phyloP scores from a whole-genome alignment of 2,329 filamentous ascomycete genomes.

The Trichoderma asperellum region DNA sequence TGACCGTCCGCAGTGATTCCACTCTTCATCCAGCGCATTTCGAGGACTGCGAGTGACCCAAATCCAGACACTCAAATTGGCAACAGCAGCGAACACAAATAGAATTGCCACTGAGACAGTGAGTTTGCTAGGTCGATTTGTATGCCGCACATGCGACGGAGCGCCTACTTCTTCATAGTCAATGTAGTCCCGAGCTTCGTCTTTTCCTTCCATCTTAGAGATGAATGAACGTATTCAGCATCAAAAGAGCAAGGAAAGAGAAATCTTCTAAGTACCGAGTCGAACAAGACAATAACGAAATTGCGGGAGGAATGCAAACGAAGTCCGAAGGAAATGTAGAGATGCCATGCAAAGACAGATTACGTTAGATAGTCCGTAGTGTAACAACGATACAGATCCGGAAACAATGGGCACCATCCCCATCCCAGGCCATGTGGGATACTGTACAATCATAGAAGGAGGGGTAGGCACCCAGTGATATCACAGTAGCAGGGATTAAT shows the following conservation, averaged over 20 bases:
- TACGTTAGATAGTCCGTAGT: neutral
- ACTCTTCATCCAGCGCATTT: neutral
- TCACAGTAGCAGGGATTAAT: neutral
- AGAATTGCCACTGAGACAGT: neutral
- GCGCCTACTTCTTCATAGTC: slow-evolving; percentile 13
- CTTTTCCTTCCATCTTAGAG: neutral
- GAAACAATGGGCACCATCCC: neutral
- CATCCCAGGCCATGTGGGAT: neutral
- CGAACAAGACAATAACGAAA: neutral
- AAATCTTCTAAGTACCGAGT: neutral
- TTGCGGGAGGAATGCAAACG: neutral
- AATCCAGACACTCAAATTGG: neutral
- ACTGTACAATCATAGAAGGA: neutral
- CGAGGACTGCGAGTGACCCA: neutral
- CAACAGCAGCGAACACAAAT: neutral
- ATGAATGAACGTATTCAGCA: neutral
- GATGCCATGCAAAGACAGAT: neutral
- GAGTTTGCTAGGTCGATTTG: neutral
- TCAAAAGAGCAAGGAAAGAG: neutral
- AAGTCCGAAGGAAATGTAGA: neutral
- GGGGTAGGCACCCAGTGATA: neutral
- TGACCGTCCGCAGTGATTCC: neutral
- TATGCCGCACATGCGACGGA: neutral
- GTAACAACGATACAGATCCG: neutral
- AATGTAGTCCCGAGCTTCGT: slow-evolving; percentile 2